Base-by-base conservation (phyloP, 108 stramenopile genomes). In the Chaetoceros muelleri region DNA sequence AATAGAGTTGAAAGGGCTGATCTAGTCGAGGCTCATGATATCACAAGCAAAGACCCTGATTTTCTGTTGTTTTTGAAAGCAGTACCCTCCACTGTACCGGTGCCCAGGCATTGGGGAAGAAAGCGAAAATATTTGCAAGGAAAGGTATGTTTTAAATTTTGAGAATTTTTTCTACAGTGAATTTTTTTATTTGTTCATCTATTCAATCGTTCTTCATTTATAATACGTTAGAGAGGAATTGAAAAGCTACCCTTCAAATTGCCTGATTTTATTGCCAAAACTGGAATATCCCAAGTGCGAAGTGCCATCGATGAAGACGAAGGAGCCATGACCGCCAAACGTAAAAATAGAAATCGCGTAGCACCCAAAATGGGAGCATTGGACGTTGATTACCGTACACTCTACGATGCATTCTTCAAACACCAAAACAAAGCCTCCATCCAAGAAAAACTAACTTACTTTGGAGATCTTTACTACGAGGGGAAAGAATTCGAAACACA, bases 91-190 rank as follows among this genome's bases (percentile, higher is more conserved):
- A 87, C 97, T 5, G 97, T 98, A 0, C 84, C 93, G 20, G 96
- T 99, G 1, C 97, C 99, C 2, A 61, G 92, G 28, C 99, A 98
- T 70, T 98, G 99, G 97, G 85, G 95, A 62, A 83, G 96, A 7
- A 97, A 96, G 52, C 92, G 99, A 27, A 98, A 98, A 72, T 99
- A 97, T 73, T 64, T 99, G 49, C 96, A 97, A 63, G 95, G 97
- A 24, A 94, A 94, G 46, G 62, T 46, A 26, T 49, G 23, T 23
- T 24, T 55, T 22, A 20, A 22, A 21, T 10, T 45, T 21, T 22
- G 57, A 21, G 7, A 20, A 24, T 54, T 54, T 29, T 16, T 26
- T 3, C 21, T 3, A 21, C 24, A 7, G 24, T 46, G 44, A 7
- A 13, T 57, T 24, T 45, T 57, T 13, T 21, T 20, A 44, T n/a